Base-by-base conservation (phyloP, 108 stramenopile genomes). In the Pseudonitzschia multistriata region DNA sequence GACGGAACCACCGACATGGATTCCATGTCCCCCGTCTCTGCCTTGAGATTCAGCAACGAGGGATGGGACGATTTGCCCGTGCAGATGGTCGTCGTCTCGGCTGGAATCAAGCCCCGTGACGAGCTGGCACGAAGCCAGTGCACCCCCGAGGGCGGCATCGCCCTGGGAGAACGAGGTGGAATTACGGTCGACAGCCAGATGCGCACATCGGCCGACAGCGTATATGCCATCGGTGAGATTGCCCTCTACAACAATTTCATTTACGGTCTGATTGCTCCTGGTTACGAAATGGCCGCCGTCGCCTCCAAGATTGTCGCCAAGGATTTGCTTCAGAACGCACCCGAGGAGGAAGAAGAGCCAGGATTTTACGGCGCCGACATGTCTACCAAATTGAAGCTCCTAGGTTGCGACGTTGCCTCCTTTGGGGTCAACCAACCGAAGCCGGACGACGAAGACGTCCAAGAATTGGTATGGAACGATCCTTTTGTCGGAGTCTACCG, bases 391-490 rank as follows among this genome's bases (percentile, higher is more conserved):
- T 85, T 97, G 62, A 97, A 97, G 85, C 85, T 97, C 59, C 86
- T 97, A 70, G 96, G 96, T 10, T 95, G 94, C 54, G 96, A 97
- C 72, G 96, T 97, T 45, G 96, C 96, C 2, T 93, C 90, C 25
- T 97, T 97, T 79, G 96, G 96, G 22, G 86, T 88, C 47, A 93
- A 93, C 48, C 88, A 93, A 66, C 91, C 91, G 15, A 47, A 52
- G n/a, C 84, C 91, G 0, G 93, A 93, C 64, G 91, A 94, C 70
- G 71, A 71, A 4, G 93, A 94, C 68, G 92, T 90, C 21, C 74
- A 85, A 30, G 83, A 88, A 55, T 76, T 97, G 29, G 88, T 89
- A 25, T 97, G 93, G 92, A 91, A 97, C 57, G 96, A 97, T 81
- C 90, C 92, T 7, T 65, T 94, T 42, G 59, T 70, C 49, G 89